These are phyloP conservation scores for Hydnomerulius pinastri DNA, from an alignment of 768 basidiomycete species.

Conservation along the genomic window DNA sequence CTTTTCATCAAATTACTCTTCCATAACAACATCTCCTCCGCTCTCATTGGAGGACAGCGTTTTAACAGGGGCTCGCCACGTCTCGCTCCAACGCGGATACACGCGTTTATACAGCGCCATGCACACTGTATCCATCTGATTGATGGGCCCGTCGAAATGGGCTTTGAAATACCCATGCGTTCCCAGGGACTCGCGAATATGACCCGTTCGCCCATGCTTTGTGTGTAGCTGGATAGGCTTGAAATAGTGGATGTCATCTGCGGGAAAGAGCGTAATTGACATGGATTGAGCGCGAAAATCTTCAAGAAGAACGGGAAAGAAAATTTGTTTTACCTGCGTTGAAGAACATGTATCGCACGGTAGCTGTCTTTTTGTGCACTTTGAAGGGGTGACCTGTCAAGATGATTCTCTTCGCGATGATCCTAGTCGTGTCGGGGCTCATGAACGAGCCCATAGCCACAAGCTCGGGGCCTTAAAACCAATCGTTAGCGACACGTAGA, in stretches of 20 bases:
- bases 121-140: conserved; percentile 96
- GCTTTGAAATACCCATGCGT: conserved; percentile 99
- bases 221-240: conserved; percentile 92
- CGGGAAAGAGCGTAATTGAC: neutral
- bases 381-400: conserved; percentile 97
- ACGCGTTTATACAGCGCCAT: conserved; percentile 95
- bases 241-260: conserved; percentile 90
- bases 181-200: conserved; percentile 89
- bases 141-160: conserved; percentile 89
- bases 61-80: conserved; percentile 48
- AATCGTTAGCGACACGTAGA: conserved; percentile 2
- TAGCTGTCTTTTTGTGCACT: conserved; percentile 95
- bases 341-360: conserved; percentile 99
- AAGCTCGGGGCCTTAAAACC: conserved; percentile 66
- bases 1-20: no score
- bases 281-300: conserved; percentile 4
- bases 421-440: conserved; percentile 86
- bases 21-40: no score
- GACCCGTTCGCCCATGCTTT: conserved; percentile 86
- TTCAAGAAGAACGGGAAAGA: neutral
- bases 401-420: conserved; percentile 92
- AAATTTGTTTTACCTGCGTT: conserved; percentile 59
- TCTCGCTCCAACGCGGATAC: conserved; percentile 81
- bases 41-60: no score
- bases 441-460: conserved; percentile 90